phyloP scores from a whole-genome alignment of 805 yeast species.

The Cyberlindnera bimundalis region DNA sequence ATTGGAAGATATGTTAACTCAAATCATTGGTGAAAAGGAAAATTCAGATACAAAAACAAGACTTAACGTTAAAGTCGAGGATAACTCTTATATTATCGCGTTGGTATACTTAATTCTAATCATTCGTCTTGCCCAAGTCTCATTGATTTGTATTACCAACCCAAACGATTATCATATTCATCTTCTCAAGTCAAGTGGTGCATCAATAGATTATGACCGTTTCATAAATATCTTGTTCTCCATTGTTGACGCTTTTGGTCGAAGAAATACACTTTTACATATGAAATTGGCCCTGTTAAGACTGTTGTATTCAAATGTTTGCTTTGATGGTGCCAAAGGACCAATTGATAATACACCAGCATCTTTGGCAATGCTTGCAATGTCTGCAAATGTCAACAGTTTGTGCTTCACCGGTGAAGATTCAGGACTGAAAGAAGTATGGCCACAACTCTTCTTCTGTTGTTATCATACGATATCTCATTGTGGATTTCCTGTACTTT shows the following conservation, averaged over 20 bases:
- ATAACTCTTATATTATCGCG: conserved; percentile 13
- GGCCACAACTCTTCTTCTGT: conserved; percentile 20
- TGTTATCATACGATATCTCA: conserved; percentile 14
- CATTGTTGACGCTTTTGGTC: conserved; percentile 2
- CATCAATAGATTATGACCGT: conserved; percentile 20
- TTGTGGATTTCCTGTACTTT: conserved; percentile 22
- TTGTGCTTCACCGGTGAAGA: conserved; percentile 10
- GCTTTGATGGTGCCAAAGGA: conserved; percentile 11
- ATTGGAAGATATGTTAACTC: conserved; percentile 37
- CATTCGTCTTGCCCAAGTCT: conserved; percentile 20
- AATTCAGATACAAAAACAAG: conserved; percentile 27
- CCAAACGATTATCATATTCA: conserved; percentile 14
- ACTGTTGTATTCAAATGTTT: conserved; percentile 8
- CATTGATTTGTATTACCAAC: conserved; percentile 14
- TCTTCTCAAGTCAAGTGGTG: conserved; percentile 13
- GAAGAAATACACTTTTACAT: conserved; percentile 7
- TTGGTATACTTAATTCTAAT: conserved; percentile 16
- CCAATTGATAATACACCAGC: conserved; percentile 9
- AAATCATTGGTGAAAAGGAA: conserved; percentile 41
- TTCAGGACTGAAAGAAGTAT: conserved; percentile 11
- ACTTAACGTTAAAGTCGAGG: conserved; percentile 23
- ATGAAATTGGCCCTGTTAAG: conserved; percentile 15
- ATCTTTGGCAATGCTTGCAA: conserved; percentile 10
- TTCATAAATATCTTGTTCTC: conserved; percentile 17
- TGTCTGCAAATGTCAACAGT: conserved; percentile 20